Evolutionary conservation across 2,329 filamentous ascomycete genomes (phyloP), one percentile per base, ranked within the genome.

Genomic region (Didymella sp.): DNA sequence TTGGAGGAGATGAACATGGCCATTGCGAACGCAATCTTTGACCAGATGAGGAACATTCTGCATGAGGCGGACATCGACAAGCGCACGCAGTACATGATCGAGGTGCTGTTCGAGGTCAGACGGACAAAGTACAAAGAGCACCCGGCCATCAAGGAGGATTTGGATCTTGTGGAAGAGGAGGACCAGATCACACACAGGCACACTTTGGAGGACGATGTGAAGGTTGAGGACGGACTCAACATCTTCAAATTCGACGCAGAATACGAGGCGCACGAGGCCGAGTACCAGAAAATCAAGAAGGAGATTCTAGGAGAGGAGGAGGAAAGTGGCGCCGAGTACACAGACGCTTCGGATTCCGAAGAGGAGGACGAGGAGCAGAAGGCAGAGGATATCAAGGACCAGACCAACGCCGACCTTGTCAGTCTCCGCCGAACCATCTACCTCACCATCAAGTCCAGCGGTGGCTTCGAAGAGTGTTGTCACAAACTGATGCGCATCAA

Each of bases 31-130:
- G 90, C 89, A 22, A 92, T 99, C 7, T 99, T 96, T 72, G 95
- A 99, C 71, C 93, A 96, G 76, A 96, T 99, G 81, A 84, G 95
- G 67, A 94, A 89, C 68, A 97, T 98, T 62, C 81, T 99, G 8
- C 94, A 99, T 79, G 95, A 99, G 76, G 92, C 92, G 41, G 93
- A 95, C 72, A 96, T 99, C 74, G 94, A 98, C 73, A 97, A 96
- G 82, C 86, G 95, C 63, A 93, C 94, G n/a, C 95, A 99, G 78
- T 99, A 98, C 78, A 96, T 96, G 91, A 94, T 99, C 55, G 95
- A 99, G 76, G 95, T 98, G 6, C 80, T 99, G 40, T 99, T 99
- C 75, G 93, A 99, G 79, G 89, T 97, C 53, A 87, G 95, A 62
- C 96, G 97, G 78, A 94, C 98, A 78, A 90, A 90, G 69, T 99